Base-by-base conservation (phyloP, 768 basidiomycete species). In the Lactifluus rugatus region DNA sequence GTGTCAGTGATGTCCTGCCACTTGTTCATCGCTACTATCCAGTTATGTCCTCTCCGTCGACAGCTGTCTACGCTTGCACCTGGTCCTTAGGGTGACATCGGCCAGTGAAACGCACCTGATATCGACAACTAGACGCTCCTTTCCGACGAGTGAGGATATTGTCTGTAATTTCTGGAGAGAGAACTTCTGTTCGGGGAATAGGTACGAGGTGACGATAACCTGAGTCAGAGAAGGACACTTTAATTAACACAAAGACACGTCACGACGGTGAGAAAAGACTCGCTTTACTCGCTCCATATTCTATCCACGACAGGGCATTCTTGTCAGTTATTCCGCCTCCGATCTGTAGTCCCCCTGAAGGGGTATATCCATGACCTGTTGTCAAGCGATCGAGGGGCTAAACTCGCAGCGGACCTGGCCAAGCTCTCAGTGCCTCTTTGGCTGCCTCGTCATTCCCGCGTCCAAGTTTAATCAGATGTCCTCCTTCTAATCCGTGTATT, bases 11-110 rank as follows among this genome's bases (percentile, higher is more conserved):
- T 78, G 59, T 89, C 86, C 67, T 95, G 94, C 96, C 96, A 99
- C 68, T 92, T 94, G 74, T 98, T 95, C 93, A 94, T 97, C 11
- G 95, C 93, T 13, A 99, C 88, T 34, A 92, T 76, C 96, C 96
- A 99, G 61, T 75, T 82, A 47, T 81, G 74, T 9, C 74, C 85
- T 66, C 83, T 74, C 63, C 81, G 78, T 19, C 95, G 84, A 72
- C 95, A 99, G 68, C 95, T 97, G 62, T 16, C 44, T 56, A 37
- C 39, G 46, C 25, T 56, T n/a, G 28, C 2, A 55, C 17, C 32
- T 2, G 25, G 10, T 11, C 57, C 11, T 31, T 14, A 50, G 13
- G 23, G 36, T 50, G 39, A 42, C 4, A 53, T 42, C 31, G 17
- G 21, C 23, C 13, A 39, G 31, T 17, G 32, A 1, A 17, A 58